phyloP scores from a whole-genome alignment of 148 eudicot genomes.

The Silene uniflora region DNA sequence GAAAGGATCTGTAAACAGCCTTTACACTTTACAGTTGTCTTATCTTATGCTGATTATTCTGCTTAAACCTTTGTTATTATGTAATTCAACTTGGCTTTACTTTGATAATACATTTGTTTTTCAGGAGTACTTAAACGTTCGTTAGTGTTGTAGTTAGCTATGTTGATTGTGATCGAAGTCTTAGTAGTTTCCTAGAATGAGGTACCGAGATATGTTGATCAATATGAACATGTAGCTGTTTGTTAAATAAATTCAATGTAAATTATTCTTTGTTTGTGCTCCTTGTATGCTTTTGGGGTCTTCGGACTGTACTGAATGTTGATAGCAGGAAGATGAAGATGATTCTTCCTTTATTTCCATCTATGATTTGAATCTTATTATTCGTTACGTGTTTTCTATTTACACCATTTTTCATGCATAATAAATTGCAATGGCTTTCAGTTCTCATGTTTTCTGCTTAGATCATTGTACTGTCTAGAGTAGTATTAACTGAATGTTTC shows the following conservation, averaged over 20 bases:
- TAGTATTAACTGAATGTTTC: neutral
- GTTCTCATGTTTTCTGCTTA: too few species aligned
- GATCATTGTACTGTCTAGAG: neutral
- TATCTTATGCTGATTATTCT: conserved; percentile 24
- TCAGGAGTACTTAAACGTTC: neutral
- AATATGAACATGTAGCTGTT: neutral
- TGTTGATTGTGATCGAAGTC: neutral
- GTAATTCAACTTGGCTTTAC: neutral
- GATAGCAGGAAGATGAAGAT: neutral
- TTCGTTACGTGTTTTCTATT: neutral
- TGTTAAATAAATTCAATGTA: neutral
- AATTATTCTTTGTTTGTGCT: neutral
- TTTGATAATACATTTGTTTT: neutral
- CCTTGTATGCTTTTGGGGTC: neutral
- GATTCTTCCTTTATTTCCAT: neutral
- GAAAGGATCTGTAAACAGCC: conserved; percentile 16
- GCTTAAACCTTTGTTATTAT: conserved; percentile 13
- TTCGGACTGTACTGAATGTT: neutral
- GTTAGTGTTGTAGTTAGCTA: neutral
- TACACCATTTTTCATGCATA: neutral
- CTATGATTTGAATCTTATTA: neutral
- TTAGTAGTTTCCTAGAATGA: neutral
- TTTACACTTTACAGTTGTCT: conserved; percentile 22
- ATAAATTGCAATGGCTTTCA: neutral
- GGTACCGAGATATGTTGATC: neutral